Conservation (phyloP, 1,284 basidiomycete genomes). For the Rhodotorula sp. region DNA sequence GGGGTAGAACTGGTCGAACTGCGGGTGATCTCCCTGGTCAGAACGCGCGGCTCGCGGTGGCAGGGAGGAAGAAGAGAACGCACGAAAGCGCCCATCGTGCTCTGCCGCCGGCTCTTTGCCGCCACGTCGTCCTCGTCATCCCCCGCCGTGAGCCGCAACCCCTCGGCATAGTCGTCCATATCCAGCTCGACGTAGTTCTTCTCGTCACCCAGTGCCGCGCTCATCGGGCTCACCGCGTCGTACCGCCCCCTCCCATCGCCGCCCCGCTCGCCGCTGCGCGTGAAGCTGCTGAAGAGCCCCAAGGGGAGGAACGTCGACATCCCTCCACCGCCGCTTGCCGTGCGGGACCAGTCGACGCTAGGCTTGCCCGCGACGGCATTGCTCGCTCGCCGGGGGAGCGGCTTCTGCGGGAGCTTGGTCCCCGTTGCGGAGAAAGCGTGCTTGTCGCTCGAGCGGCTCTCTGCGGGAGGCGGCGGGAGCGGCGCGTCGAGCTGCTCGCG, state of each 20-base stretch:
- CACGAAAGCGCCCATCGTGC: constrained; percentile 16
- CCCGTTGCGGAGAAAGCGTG: neutral
- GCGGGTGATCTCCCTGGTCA: neutral
- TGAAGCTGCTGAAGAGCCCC: constrained; percentile 18
- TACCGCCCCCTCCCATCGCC: constrained; percentile 1
- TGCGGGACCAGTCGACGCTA: constrained; percentile 18
- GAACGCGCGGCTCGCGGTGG: neutral
- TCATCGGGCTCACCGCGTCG: constrained; percentile 21
- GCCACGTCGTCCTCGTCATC: constrained; percentile 7
- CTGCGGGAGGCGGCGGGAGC: constrained; percentile 6
- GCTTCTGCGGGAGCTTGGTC: constrained; percentile 22
- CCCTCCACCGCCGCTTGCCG: neutral
- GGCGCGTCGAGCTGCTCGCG: constrained; percentile 6
- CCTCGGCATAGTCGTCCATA: constrained; percentile 28
- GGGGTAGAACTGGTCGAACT: constrained; percentile 32
- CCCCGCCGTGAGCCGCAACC: constrained; percentile 2
- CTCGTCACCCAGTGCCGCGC: neutral
- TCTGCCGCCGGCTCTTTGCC: constrained; percentile 1
- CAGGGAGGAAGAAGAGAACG: neutral
- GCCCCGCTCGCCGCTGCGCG: neutral
- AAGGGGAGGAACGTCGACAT: constrained; percentile 17
- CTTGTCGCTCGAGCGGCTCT: neutral
- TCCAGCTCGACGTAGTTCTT: constrained; percentile 32
- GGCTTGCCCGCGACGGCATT: constrained; percentile 9
- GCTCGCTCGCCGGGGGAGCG: constrained; percentile 10